phyloP scores from a whole-genome alignment of 2,329 filamentous ascomycete species.

The Lachnellula arida region DNA sequence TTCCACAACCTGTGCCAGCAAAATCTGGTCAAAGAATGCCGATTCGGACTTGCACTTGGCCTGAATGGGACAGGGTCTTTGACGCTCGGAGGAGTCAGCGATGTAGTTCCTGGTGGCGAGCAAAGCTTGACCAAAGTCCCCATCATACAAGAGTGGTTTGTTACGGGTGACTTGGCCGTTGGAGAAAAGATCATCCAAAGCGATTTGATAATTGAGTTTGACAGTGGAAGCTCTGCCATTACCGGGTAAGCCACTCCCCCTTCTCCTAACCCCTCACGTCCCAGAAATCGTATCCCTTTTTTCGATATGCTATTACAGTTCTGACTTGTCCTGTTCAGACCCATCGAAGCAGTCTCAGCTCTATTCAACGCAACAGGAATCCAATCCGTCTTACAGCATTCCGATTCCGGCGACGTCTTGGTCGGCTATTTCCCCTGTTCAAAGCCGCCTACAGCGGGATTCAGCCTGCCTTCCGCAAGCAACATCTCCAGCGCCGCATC shows the following conservation, averaged over 20 bases:
- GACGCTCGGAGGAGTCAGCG: background rate
- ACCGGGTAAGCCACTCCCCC: slow-evolving; percentile 1
- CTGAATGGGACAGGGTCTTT: background rate
- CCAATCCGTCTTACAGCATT: slow-evolving; percentile 1
- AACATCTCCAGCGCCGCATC: background rate
- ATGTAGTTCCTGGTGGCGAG: background rate
- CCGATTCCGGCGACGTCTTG: background rate
- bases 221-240: slow-evolving; percentile 11
- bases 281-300: too few relatives aligned
- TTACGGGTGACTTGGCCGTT: slow-evolving; percentile 6
- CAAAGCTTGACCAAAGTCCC: background rate
- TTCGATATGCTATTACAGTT: too few relatives aligned
- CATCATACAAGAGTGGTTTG: background rate
- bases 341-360: slow-evolving; percentile 2
- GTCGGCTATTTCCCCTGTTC: slow-evolving; percentile 11
- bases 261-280: too few relatives aligned
- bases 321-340: background rate
- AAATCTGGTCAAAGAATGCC: background rate
- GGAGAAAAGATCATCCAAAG: slow-evolving; percentile 4
- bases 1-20: slow-evolving; percentile 6
- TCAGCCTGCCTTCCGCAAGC: slow-evolving; percentile 7
- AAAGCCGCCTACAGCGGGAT: slow-evolving; percentile 7
- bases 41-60: slow-evolving; percentile 6
- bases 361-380: slow-evolving; percentile 10
- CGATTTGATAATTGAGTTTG: slow-evolving; percentile 3